These are phyloP conservation scores for Aspergillus sp. DNA, from an alignment of 2,329 filamentous ascomycete species.

Conservation along the genomic window DNA sequence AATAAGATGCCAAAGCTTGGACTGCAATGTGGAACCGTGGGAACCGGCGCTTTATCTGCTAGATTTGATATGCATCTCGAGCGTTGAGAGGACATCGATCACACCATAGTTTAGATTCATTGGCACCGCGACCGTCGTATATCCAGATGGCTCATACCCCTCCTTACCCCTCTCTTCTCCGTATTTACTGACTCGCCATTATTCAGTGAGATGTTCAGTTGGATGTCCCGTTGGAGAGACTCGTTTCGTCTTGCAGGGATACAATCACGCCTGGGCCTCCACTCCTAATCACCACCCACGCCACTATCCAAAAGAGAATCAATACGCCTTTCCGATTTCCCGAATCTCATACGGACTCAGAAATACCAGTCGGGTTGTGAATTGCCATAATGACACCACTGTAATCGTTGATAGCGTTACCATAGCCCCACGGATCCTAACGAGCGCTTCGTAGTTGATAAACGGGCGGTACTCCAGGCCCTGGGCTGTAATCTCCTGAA, in stretches of 20 bases:
- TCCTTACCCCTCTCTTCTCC: slow-evolving; percentile 4
- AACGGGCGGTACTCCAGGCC: neutral
- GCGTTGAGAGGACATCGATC: slow-evolving; percentile 18
- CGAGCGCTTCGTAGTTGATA: neutral
- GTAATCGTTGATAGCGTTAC: neutral
- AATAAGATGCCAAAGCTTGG: neutral
- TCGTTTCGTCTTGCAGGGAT: slow-evolving; percentile 25
- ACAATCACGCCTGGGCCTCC: slow-evolving; percentile 12
- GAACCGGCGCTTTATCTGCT: neutral
- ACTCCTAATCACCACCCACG: slow-evolving; percentile 11
- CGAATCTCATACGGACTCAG: neutral
- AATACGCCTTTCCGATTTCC: neutral
- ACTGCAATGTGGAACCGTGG: neutral
- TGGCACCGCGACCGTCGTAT: slow-evolving; percentile 16
- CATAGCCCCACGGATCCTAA: neutral
- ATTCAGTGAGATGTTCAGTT: slow-evolving; percentile 3
- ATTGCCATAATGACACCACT: slow-evolving; percentile 1
- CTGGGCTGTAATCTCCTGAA: neutral
- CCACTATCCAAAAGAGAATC: neutral
- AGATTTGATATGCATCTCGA: neutral
- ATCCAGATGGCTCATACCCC: neutral
- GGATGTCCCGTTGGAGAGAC: neutral
- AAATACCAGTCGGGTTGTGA: neutral
- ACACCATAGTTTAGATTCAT: slow-evolving; percentile 33
- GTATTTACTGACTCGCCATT: neutral